Evolutionary conservation across 148 eudicot species (phyloP).

Genomic region (Persicaria tinctoria): DNA sequence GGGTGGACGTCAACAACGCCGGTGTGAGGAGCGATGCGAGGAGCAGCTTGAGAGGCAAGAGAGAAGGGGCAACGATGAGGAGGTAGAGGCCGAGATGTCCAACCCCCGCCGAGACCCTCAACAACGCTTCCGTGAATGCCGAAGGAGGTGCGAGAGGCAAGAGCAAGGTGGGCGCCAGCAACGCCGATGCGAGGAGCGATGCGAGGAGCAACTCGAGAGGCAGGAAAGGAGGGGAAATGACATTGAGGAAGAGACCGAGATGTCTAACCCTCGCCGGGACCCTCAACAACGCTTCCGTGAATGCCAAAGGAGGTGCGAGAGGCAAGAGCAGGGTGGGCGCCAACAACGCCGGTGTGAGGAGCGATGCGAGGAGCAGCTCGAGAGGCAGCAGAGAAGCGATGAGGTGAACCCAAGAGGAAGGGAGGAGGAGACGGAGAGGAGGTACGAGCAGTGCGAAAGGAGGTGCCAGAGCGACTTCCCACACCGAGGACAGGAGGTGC

Average conservation of each 20-base stretch:
- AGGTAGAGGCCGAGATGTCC: not conserved
- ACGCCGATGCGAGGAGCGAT: slow-evolving; percentile 2
- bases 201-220: slow-evolving; percentile 5
- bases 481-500: not conserved
- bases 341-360: not conserved
- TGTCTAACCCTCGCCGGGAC: no score
- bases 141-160: not conserved
- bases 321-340: not conserved
- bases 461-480: not conserved
- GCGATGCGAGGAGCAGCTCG: not conserved
- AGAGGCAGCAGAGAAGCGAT: not conserved
- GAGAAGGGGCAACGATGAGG: no score
- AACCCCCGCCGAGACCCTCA: not conserved
- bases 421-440: not conserved
- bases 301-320: not conserved
- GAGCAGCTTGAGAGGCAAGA: no score
- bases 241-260: not conserved
- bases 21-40: no score
- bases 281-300: not conserved
- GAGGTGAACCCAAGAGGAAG: not conserved
- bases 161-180: slow-evolving; percentile 3
- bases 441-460: not conserved
- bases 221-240: not conserved
- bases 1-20: no score
- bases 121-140: not conserved